These are phyloP conservation scores for Corymbia maculata DNA, from an alignment of 345 rosid species.

Conservation along the genomic window DNA sequence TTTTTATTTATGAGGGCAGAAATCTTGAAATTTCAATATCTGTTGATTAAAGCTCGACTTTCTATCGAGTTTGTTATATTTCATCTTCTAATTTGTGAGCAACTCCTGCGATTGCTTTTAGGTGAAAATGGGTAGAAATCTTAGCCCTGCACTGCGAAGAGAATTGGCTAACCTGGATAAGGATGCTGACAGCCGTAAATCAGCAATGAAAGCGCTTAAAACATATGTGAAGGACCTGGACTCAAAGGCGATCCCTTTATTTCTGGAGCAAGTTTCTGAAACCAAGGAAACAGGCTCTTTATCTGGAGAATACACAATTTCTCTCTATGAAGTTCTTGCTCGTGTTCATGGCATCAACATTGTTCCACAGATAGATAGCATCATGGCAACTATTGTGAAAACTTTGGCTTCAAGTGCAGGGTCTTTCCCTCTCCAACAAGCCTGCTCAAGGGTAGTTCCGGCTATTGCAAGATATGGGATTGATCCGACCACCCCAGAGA, in stretches of 20 bases:
- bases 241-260: conserved; percentile 69
- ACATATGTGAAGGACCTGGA: conserved; percentile 77
- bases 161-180: conserved; percentile 83
- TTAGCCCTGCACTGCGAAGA: conserved; percentile 53
- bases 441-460: conserved; percentile 89
- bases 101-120: not conserved
- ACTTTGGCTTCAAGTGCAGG: conserved; percentile 88
- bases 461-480: conserved; percentile 91
- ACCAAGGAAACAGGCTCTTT: conserved; percentile 79
- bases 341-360: conserved; percentile 91
- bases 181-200: conserved; percentile 66
- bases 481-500: conserved; percentile 60
- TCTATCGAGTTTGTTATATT: not conserved
- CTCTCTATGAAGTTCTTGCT: conserved; percentile 91
- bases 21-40: not conserved
- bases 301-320: conserved; percentile 81
- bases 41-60: not conserved
- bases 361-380: conserved; percentile 81
- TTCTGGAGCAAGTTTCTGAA: conserved; percentile 85
- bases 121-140: conserved; percentile 17
- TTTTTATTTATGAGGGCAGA: not conserved
- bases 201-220: conserved; percentile 79
- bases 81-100: not conserved
- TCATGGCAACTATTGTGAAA: conserved; percentile 76
- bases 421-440: conserved; percentile 93